Evolutionary conservation across 164 flowering plant species (phyloP).

Genomic region (Vitis amurensis): DNA sequence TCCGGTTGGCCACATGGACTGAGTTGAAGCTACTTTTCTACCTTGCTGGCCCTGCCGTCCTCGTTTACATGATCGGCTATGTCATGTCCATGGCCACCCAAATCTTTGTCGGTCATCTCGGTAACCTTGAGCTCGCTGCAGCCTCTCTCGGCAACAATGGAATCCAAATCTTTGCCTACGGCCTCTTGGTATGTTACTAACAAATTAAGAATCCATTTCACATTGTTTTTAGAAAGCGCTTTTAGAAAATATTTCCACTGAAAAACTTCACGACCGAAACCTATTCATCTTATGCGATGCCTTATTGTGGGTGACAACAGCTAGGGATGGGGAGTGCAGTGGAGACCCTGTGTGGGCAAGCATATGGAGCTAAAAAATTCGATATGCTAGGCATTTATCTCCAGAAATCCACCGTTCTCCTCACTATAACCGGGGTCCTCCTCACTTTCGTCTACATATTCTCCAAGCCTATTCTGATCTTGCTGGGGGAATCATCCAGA

Average conservation of each 20-base stretch:
- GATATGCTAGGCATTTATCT: constrained; percentile 32
- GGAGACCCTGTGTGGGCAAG: constrained; percentile 48
- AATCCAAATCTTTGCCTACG: constrained; percentile 35
- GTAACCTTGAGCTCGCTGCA: constrained; percentile 40
- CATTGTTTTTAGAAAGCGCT: too few relatives aligned
- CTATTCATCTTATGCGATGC: too few relatives aligned
- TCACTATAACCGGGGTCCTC: constrained; percentile 18
- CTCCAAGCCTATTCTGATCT: constrained; percentile 25
- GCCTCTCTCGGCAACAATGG: constrained; percentile 42
- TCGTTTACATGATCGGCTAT: too few relatives aligned
- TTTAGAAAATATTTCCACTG: too few relatives aligned
- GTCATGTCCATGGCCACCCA: too few relatives aligned
- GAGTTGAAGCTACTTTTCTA: too few relatives aligned
- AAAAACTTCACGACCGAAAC: too few relatives aligned
- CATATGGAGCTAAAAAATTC: constrained; percentile 26
- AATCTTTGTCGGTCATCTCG: constrained; percentile 30
- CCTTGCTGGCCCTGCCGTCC: too few relatives aligned
- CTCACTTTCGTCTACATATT: constrained; percentile 31
- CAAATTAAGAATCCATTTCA: too few relatives aligned
- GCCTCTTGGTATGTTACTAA: constrained; percentile 29
- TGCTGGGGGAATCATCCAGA: constrained; percentile 22
- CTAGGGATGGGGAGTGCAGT: constrained; percentile 75
- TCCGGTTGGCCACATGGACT: too few relatives aligned
- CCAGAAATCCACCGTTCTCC: constrained; percentile 30
- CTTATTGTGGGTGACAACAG: constrained; percentile 17